Conservation (phyloP, 352 stramenopile genomes). For the Phytophthora idaei region DNA sequence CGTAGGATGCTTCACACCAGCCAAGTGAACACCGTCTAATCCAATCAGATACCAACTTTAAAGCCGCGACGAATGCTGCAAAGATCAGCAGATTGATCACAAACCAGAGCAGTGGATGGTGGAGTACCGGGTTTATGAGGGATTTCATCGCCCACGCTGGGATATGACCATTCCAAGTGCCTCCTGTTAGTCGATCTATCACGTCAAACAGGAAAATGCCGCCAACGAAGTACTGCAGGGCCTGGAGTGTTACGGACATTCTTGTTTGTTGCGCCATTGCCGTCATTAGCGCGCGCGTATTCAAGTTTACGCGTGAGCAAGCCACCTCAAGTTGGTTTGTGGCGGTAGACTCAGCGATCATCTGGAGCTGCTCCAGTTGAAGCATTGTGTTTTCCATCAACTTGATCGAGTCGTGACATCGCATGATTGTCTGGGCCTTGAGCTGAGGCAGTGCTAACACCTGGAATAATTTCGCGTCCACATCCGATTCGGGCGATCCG, state of each 20-base stretch:
- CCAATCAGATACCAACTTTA: slow-evolving; percentile 55
- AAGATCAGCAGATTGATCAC: slow-evolving; percentile 90
- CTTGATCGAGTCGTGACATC: slow-evolving; percentile 96
- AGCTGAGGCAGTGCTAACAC: slow-evolving; percentile 90
- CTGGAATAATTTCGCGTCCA: slow-evolving; percentile 86
- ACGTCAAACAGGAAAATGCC: slow-evolving; percentile 95
- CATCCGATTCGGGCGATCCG: slow-evolving; percentile 34
- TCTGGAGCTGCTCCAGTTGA: slow-evolving; percentile 94
- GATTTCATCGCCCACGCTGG: slow-evolving; percentile 63
- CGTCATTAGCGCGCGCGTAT: slow-evolving; percentile 87
- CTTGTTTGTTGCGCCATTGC: slow-evolving; percentile 76
- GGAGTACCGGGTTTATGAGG: slow-evolving; percentile 55
- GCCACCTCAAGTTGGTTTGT: slow-evolving; percentile 92
- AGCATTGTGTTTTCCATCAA: slow-evolving; percentile 93
- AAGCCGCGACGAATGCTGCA: slow-evolving; percentile 48
- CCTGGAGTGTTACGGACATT: slow-evolving; percentile 78
- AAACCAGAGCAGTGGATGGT: slow-evolving; percentile 85
- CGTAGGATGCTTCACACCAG: slow-evolving; percentile 85
- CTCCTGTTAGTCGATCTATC: slow-evolving; percentile 94
- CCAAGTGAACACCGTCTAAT: slow-evolving; percentile 76
- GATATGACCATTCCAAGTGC: slow-evolving; percentile 92
- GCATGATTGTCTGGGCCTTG: slow-evolving; percentile 91
- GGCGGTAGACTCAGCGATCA: slow-evolving; percentile 91
- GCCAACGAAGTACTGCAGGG: slow-evolving; percentile 92
- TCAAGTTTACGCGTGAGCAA: slow-evolving; percentile 88